Percentiles rank a stretch among this genome's conserved stretches.
Evolutionary conservation across 2,329 filamentous ascomycete species (phyloP).

Genomic region (Niveomyces coronatus): DNA sequence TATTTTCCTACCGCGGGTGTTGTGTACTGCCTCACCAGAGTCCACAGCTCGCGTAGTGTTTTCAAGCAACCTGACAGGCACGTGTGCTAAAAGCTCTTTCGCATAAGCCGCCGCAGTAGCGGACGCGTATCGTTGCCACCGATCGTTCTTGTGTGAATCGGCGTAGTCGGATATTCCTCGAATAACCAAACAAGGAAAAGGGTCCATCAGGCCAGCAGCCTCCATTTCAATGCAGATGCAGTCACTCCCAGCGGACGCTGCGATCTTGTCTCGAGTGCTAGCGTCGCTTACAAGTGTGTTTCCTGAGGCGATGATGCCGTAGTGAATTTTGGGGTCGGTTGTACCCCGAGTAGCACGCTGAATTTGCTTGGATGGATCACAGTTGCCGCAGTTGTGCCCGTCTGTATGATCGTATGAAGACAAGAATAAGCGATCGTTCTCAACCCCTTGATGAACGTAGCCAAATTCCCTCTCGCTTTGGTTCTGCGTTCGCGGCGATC

Average conservation of each 20-base stretch:
- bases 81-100: slow-evolving; percentile 8
- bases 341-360: slow-evolving; percentile 2
- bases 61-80: neutral
- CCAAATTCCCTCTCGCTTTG: slow-evolving; percentile 2
- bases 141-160: slow-evolving; percentile 18
- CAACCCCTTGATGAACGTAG: slow-evolving; percentile 11
- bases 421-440: slow-evolving; percentile 13
- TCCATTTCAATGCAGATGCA: slow-evolving; percentile 20
- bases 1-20: no score
- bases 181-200: slow-evolving; percentile 20
- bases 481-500: slow-evolving; percentile 7
- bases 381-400: slow-evolving; percentile 5
- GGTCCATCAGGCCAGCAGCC: slow-evolving; percentile 9
- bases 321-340: slow-evolving; percentile 12
- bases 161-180: slow-evolving; percentile 25
- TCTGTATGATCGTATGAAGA: slow-evolving; percentile 5
- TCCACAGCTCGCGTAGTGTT: neutral
- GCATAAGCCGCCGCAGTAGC: slow-evolving; percentile 15
- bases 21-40: no score
- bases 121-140: slow-evolving; percentile 17
- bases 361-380: neutral
- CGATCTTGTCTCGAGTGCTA: slow-evolving; percentile 7
- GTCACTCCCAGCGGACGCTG: neutral
- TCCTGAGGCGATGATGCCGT: slow-evolving; percentile 17
- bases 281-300: slow-evolving; percentile 14